Evolutionary conservation across 2,329 filamentous ascomycete genomes (phyloP).

Genomic region (Aspergillus glaucus): DNA sequence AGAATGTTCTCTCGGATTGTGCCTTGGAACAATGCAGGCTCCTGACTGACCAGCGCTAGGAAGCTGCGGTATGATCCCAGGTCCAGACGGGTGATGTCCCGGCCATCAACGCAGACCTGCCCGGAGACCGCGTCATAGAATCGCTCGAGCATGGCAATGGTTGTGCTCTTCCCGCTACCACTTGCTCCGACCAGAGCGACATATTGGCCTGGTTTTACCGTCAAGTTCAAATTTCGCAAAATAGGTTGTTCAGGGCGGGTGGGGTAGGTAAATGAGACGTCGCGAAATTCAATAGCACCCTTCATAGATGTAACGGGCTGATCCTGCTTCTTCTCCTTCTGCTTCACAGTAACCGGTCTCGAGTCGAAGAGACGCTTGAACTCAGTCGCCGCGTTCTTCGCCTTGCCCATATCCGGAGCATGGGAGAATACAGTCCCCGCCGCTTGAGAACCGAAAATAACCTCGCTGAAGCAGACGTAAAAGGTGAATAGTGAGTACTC

Average conservation of each 20-base stretch:
- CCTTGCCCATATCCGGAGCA: conserved; percentile 21
- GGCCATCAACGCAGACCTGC: conserved; percentile 56
- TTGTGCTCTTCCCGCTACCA: conserved; percentile 56
- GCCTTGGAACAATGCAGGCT: conserved; percentile 62
- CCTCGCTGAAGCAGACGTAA: conserved; percentile 42
- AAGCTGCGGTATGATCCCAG: conserved; percentile 55
- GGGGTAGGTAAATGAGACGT: conserved; percentile 34
- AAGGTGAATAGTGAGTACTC: conserved; percentile 38
- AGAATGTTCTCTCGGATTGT: conserved; percentile 62
- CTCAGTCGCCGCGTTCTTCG: conserved; percentile 35
- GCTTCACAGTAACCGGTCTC: conserved; percentile 48
- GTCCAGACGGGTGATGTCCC: conserved; percentile 52
- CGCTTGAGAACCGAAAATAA: conserved; percentile 32
- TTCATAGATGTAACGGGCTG: conserved; percentile 51
- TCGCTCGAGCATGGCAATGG: conserved; percentile 52
- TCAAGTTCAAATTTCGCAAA: conserved; percentile 12
- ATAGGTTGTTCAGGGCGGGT: conserved; percentile 13
- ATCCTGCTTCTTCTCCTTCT: conserved; percentile 25
- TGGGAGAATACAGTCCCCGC: conserved; percentile 26
- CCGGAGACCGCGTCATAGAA: conserved; percentile 64
- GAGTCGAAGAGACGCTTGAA: conserved; percentile 81
- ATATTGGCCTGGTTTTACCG: conserved; percentile 42
- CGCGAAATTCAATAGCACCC: conserved; percentile 31
- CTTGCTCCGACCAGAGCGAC: conserved; percentile 49
- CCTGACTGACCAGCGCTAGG: conserved; percentile 64